Evolutionary conservation across 208 protist species (phyloP).

Genomic region (Leptomonas seymouri): DNA sequence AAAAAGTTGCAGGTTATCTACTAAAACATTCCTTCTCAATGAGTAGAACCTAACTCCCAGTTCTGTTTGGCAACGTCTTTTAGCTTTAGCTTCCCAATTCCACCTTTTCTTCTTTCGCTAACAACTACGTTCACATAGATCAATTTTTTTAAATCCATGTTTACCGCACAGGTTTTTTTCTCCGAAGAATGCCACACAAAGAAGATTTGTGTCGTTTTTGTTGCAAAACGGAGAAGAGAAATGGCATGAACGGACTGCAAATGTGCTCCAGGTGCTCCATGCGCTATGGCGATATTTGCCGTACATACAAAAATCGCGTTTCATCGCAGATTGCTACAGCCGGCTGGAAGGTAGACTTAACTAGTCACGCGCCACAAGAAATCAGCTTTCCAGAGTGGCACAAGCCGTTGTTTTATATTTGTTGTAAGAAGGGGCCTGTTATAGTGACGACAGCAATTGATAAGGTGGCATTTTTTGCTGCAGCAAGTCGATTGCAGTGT

Average conservation of each 20-base stretch:
- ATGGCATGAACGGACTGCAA: slow-evolving; percentile 2
- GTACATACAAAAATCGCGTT: slow-evolving; percentile 8
- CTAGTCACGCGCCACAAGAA: slow-evolving; percentile 7
- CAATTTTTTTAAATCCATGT: background rate
- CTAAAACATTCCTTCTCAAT: no score
- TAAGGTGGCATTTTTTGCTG: slow-evolving; percentile 25
- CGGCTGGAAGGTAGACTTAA: slow-evolving; percentile 15
- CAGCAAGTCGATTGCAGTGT: slow-evolving; percentile 21
- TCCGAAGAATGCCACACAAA: background rate
- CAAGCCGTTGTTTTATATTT: slow-evolving; percentile 28
- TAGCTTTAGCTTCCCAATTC: no score
- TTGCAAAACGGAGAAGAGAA: slow-evolving; percentile 6
- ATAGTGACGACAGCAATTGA: slow-evolving; percentile 26
- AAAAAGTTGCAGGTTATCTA: no score
- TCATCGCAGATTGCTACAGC: background rate
- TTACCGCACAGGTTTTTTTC: background rate
- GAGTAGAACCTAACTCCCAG: no score
- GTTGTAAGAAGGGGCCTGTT: slow-evolving; percentile 12
- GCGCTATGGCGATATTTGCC: slow-evolving; percentile 21
- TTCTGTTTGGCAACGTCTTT: no score
- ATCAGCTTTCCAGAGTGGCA: slow-evolving; percentile 8
- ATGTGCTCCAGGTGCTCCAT: slow-evolving; percentile 21
- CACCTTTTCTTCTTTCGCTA: no score
- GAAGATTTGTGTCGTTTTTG: slow-evolving; percentile 22
- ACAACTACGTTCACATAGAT: no score